A percentile compares a stretch with the other conserved stretches of the same genome.
Evolutionary conservation across 164 flowering plant genomes (phyloP).

Genomic region (Annona squamosa): DNA sequence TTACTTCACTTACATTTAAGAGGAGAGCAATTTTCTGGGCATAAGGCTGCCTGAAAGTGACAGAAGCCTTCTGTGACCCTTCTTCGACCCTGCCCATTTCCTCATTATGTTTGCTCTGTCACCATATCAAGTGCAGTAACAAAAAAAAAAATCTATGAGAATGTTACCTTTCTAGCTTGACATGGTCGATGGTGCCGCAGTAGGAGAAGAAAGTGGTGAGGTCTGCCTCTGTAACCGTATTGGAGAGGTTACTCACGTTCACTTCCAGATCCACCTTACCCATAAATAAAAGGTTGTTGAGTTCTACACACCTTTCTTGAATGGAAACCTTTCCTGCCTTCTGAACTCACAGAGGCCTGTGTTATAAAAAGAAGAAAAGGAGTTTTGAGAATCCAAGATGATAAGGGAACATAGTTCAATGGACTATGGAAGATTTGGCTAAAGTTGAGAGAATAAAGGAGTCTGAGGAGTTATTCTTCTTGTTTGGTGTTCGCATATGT

Average conservation of each 20-base stretch:
- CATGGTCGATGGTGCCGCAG: constrained; percentile 9
- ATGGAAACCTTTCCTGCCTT: background rate
- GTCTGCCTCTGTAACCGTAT: constrained; percentile 22
- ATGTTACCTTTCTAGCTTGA: constrained; percentile 3
- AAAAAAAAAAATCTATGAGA: constrained; percentile 25
- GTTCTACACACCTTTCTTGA: constrained; percentile 3
- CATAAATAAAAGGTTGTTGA: constrained; percentile 1
- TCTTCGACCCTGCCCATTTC: constrained; percentile 14
- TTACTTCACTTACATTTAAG: constrained; percentile 12
- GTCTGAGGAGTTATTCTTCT: constrained; percentile 1
- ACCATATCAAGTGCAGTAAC: background rate
- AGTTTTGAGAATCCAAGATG: constrained; percentile 11
- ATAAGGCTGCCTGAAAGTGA: constrained; percentile 21
- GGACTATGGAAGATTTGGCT: background rate
- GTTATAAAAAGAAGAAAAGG: background rate
- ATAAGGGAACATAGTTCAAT: background rate
- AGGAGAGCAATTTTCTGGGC: constrained; percentile 23
- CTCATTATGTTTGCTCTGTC: background rate
- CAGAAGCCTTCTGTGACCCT: constrained; percentile 15
- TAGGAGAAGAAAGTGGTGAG: constrained; percentile 21
- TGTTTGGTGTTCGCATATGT: background rate
- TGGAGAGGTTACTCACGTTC: constrained; percentile 27
- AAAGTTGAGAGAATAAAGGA: constrained; percentile 3
- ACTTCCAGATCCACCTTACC: constrained; percentile 13
- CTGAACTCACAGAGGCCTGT: background rate